Evolutionary conservation across 2,329 filamentous ascomycete species (phyloP), one percentile per base, ranked within the genome.

Genomic region (Nothophoma quercina): DNA sequence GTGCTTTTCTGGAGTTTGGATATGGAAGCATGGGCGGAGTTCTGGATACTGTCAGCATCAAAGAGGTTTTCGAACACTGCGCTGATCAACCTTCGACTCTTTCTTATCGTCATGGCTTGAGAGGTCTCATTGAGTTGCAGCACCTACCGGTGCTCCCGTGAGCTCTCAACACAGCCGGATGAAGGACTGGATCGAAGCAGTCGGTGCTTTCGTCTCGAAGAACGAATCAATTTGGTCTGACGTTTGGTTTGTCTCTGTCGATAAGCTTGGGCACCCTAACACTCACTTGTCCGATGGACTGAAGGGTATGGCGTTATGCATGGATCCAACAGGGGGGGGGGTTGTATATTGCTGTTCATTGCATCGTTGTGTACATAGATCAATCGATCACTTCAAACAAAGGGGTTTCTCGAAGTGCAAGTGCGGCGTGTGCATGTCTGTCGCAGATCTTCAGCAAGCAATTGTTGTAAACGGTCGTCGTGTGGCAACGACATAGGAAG

Each of bases 81-180:
- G n/a, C n/a, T n/a, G n/a, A n/a, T n/a, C n/a, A n/a, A n/a, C n/a
- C n/a, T n/a, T n/a, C n/a, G n/a, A n/a, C n/a, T n/a, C n/a, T n/a
- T n/a, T n/a, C n/a, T n/a, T n/a, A n/a, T n/a, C n/a, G n/a, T n/a
- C n/a, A n/a, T n/a, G 57, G 55, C 58, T 63, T 62, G 58, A 61
- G 59, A 43, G 46, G 13, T 36, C 39, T 34, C 48, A 64, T 57
- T 50, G 51, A 23, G 59, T 52, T 53, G 59, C 36, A 63, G 60
- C 60, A 62, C 43, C 57, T 56, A 32, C 38, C 41, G 57, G 63
- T 60, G 58, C 62, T 60, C 56, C 51, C 56, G 29, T 55, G 49
- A 25, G 34, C n/a, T 26, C 25, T 40, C 52, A 63, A 64, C 10
- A 61, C 32, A 51, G 62, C 62, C 60, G 58, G 62, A 12, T 59